Evolutionary conservation across 345 rosid genomes (phyloP).

Genomic region (Bretschneidera sinensis): DNA sequence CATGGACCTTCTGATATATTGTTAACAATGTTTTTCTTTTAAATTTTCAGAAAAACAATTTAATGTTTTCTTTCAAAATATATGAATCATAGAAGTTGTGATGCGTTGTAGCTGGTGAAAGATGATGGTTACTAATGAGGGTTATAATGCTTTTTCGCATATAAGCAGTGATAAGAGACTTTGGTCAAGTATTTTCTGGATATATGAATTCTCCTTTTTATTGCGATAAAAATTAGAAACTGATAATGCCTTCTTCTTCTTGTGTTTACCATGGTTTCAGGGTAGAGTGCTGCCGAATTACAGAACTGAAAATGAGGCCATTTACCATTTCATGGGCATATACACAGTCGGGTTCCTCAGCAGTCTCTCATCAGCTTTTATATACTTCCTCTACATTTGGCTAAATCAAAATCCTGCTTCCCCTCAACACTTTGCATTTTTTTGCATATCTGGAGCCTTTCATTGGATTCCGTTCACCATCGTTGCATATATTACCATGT

Average conservation of each 20-base stretch:
- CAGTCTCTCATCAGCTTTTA: constrained; percentile 45
- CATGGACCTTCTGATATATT: too few relatives aligned
- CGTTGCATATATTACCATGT: constrained; percentile 41
- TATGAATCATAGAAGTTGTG: too few relatives aligned
- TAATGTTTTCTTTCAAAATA: too few relatives aligned
- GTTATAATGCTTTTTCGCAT: too few relatives aligned
- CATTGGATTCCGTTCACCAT: constrained; percentile 59
- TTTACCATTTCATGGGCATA: constrained; percentile 46
- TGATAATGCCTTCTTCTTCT: neutral
- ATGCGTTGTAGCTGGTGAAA: too few relatives aligned
- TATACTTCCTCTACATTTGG: constrained; percentile 39
- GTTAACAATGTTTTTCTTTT: too few relatives aligned
- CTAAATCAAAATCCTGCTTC: constrained; percentile 32
- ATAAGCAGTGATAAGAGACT: too few relatives aligned
- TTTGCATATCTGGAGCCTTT: constrained; percentile 52
- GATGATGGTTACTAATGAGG: too few relatives aligned
- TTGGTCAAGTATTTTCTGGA: too few relatives aligned
- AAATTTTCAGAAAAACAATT: too few relatives aligned
- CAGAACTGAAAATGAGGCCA: constrained; percentile 18
- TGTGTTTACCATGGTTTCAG: constrained; percentile 27
- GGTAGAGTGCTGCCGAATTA: constrained; percentile 6
- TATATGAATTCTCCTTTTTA: neutral
- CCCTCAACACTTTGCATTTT: constrained; percentile 33
- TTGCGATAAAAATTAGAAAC: neutral
- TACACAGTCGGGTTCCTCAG: constrained; percentile 51